Conservation (phyloP, 2,329 filamentous ascomycete species). For the Teratosphaeria destructans region DNA sequence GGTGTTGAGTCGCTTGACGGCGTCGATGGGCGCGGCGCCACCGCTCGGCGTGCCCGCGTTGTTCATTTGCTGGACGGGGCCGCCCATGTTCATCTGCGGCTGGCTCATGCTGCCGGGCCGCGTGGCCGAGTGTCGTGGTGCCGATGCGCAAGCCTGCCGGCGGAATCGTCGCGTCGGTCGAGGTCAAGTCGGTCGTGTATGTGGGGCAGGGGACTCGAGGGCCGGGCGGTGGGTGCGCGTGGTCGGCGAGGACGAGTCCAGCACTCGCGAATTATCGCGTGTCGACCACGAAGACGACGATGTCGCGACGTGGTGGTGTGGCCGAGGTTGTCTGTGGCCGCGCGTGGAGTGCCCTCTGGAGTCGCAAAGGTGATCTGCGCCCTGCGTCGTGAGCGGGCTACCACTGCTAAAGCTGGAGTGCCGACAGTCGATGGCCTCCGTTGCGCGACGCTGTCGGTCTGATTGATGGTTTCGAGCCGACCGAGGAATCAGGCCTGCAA, state of each 20-base stretch:
- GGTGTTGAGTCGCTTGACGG: conserved; percentile 53
- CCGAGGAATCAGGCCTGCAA: background rate
- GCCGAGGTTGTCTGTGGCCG: background rate
- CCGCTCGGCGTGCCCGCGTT: conserved; percentile 21
- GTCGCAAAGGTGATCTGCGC: background rate
- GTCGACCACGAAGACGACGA: background rate
- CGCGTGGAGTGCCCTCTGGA: background rate
- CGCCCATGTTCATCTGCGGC: conserved; percentile 56
- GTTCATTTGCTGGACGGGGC: conserved; percentile 34
- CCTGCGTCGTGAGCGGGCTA: background rate
- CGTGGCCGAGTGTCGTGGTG: background rate
- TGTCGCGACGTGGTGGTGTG: background rate
- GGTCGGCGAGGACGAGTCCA: background rate
- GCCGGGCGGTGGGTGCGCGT: background rate
- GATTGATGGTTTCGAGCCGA: background rate
- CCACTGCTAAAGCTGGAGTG: background rate
- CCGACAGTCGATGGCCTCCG: background rate
- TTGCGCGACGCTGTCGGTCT: background rate
- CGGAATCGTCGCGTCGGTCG: background rate
- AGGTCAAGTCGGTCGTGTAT: background rate
- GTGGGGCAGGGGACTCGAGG: background rate
- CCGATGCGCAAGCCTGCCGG: background rate
- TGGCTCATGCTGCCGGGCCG: conserved; percentile 39
- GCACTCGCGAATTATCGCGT: background rate
- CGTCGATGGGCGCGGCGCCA: conserved; percentile 8